These are phyloP conservation scores for Talaromyces albobiverticillius DNA, from an alignment of 2,329 filamentous ascomycete species.

Conservation along the genomic window DNA sequence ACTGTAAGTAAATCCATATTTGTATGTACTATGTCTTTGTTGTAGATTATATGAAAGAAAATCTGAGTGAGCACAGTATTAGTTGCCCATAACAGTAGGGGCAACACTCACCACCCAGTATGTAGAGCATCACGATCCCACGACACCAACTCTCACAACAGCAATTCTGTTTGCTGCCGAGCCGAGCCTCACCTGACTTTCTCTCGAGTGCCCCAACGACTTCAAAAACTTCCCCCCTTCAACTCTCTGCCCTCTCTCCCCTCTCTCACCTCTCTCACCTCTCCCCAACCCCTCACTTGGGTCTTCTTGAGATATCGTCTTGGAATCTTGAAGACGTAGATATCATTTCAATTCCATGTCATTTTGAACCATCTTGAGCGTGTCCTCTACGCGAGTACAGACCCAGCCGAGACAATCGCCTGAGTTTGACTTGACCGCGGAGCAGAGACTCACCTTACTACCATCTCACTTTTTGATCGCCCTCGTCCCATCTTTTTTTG, in stretches of 20 bases:
- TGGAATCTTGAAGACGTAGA: neutral
- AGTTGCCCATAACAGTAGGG: no score
- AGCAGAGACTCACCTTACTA: neutral
- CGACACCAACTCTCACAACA: neutral
- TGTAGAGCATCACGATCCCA: constrained; percentile 2
- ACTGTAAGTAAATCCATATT: neutral
- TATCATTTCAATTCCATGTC: neutral
- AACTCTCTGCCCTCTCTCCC: no score
- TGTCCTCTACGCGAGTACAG: neutral
- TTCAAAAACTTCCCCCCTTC: neutral
- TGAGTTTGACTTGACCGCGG: neutral
- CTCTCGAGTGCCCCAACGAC: no score
- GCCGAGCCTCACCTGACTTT: no score
- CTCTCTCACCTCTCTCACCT: neutral
- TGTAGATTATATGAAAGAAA: neutral
- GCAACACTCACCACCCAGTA: no score
- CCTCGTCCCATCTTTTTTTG: neutral
- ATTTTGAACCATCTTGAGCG: neutral
- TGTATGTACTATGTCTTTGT: neutral
- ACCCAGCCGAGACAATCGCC: neutral
- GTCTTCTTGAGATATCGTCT: neutral
- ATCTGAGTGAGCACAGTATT: neutral
- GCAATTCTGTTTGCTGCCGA: no score
- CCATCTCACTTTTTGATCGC: constrained; percentile 9
- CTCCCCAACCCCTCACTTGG: neutral